phyloP scores from a whole-genome alignment of 257 asterid genomes.

The Solanum dulcamara region DNA sequence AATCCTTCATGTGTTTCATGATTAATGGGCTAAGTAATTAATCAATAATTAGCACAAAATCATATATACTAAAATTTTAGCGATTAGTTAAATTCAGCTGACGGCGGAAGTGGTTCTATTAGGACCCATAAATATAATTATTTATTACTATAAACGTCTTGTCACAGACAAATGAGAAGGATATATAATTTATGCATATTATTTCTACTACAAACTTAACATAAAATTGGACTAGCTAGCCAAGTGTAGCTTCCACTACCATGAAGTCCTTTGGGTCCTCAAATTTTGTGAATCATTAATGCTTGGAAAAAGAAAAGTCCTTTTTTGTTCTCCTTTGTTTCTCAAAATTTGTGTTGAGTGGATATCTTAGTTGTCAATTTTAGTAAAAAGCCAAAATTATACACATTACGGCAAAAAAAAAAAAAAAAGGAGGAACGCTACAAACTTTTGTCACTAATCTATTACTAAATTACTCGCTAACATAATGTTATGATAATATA shows the following conservation, averaged over 20 bases:
- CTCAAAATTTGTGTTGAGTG: slow-evolving; percentile 23
- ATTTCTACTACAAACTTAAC: background rate
- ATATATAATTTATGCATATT: background rate
- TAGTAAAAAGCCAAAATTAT: background rate
- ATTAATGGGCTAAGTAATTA: slow-evolving; percentile 23
- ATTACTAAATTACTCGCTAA: background rate
- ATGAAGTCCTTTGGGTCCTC: slow-evolving; percentile 33
- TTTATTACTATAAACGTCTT: background rate
- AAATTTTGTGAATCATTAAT: slow-evolving; percentile 42
- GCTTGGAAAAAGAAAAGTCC: slow-evolving; percentile 41
- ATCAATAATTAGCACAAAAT: slow-evolving; percentile 17
- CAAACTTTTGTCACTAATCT: background rate
- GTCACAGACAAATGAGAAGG: slow-evolving; percentile 9
- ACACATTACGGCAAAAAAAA: background rate
- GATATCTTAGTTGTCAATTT: slow-evolving; percentile 22
- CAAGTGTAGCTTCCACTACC: slow-evolving; percentile 40
- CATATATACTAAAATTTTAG: background rate
- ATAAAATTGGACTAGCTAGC: slow-evolving; percentile 1
- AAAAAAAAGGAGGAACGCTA: background rate
- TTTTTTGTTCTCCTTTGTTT: slow-evolving; percentile 10
- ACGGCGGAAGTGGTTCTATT: slow-evolving; percentile 67
- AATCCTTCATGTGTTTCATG: slow-evolving; percentile 2
- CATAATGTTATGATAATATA: background rate
- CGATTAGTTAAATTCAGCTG: slow-evolving; percentile 22
- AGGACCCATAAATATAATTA: slow-evolving; percentile 30